These are phyloP conservation scores for Pseudomonodictys pantanalensis DNA, from an alignment of 495 filamentous ascomycete species.

Conservation along the genomic window DNA sequence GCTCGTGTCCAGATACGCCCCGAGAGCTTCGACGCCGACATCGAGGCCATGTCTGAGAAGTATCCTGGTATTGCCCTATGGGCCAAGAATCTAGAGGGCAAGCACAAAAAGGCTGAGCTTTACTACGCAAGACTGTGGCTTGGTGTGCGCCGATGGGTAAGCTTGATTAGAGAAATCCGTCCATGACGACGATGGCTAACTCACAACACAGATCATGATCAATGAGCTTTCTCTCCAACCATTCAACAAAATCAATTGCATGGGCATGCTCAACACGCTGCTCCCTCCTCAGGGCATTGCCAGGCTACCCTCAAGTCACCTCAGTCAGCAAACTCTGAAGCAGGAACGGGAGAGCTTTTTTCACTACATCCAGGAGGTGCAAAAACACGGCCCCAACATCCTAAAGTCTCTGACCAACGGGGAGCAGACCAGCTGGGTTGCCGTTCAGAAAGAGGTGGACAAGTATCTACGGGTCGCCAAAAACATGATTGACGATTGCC, in stretches of 20 bases:
- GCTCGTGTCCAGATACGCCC: conserved; percentile 68
- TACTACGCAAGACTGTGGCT: conserved; percentile 66
- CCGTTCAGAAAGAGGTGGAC: conserved; percentile 54
- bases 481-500: conserved; percentile 61
- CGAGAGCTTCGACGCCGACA: conserved; percentile 41
- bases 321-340: conserved; percentile 54
- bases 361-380: conserved; percentile 60
- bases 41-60: conserved; percentile 45
- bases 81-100: conserved; percentile 52
- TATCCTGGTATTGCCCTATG: conserved; percentile 55
- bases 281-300: conserved; percentile 49
- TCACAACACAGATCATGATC: conserved; percentile 55
- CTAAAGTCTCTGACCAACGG: conserved; percentile 55
- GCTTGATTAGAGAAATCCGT: conserved; percentile 30
- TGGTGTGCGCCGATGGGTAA: conserved; percentile 68
- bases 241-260: conserved; percentile 66
- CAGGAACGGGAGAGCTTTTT: conserved; percentile 65
- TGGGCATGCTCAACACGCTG: conserved; percentile 76
- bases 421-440: conserved; percentile 57
- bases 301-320: conserved; percentile 50
- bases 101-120: conserved; percentile 57
- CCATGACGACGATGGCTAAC: conserved; percentile 19
- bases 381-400: conserved; percentile 55
- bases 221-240: conserved; percentile 66
- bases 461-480: conserved; percentile 60